Evolutionary conservation across 1,284 basidiomycete species (phyloP).

Genomic region (Pholiota adiposa): DNA sequence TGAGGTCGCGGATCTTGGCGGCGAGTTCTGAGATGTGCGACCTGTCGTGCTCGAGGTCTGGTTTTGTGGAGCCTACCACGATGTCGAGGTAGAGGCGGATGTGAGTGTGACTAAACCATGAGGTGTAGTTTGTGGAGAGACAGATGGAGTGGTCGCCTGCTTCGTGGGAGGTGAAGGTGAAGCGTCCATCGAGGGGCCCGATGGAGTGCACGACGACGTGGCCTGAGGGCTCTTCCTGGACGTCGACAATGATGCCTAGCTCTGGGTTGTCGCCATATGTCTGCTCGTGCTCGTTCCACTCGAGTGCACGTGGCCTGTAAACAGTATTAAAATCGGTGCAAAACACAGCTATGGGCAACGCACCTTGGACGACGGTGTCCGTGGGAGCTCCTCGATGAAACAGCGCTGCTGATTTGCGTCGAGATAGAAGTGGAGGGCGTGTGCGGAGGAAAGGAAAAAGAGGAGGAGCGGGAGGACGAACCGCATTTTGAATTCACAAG

Average conservation of each 20-base stretch:
- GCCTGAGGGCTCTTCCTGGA: conserved; percentile 84
- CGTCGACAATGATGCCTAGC: conserved; percentile 89
- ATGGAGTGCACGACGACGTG: conserved; percentile 86
- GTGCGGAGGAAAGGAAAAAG: conserved; percentile 42
- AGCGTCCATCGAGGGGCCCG: conserved; percentile 88
- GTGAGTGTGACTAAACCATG: conserved; percentile 87
- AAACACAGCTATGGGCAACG: too few species aligned
- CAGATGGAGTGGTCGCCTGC: conserved; percentile 98
- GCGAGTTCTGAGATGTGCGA: conserved; percentile 89
- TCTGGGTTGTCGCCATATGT: conserved; percentile 76
- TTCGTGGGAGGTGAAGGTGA: conserved; percentile 97
- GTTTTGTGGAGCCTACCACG: conserved; percentile 85
- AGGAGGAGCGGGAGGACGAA: conserved; percentile 43
- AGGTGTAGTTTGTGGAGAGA: conserved; percentile 85
- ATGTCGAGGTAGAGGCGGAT: conserved; percentile 96
- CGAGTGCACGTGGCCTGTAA: conserved; percentile 84
- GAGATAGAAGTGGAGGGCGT: conserved; percentile 89
- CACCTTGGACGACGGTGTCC: conserved; percentile 96
- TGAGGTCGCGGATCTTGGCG: conserved; percentile 87
- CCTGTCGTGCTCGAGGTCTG: conserved; percentile 82
- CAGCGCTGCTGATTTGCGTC: conserved; percentile 92
- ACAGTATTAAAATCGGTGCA: conserved; percentile 1
- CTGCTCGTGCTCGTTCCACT: conserved; percentile 83
- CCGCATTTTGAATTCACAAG: conserved; percentile 30
- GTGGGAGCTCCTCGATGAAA: conserved; percentile 97